These are phyloP conservation scores for Colletotrichum viniferum DNA, from an alignment of 2,329 filamentous ascomycete species.

Conservation along the genomic window DNA sequence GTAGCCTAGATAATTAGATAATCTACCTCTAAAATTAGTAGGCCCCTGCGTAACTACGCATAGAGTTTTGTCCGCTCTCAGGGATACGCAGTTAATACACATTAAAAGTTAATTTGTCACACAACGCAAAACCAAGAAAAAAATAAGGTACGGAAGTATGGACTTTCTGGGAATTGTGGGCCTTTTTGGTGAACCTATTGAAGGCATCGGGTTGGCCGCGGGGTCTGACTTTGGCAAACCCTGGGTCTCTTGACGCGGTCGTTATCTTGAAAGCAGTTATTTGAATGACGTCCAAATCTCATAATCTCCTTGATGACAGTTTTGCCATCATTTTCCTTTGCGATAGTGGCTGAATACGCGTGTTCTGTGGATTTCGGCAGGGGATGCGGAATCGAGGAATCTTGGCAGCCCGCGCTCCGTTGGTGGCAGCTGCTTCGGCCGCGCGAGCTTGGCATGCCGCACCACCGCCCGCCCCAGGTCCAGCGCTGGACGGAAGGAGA, in stretches of 20 bases:
- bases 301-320: not conserved
- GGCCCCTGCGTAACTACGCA: too few species aligned
- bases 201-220: not conserved
- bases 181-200: not conserved
- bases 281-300: not conserved
- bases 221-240: not conserved
- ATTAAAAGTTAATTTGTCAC: too few species aligned
- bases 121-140: not conserved
- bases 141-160: not conserved
- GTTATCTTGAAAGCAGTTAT: not conserved
- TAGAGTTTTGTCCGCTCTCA: too few species aligned
- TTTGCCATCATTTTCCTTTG: not conserved
- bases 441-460: not conserved
- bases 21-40: too few species aligned
- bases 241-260: not conserved
- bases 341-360: not conserved
- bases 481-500: not conserved
- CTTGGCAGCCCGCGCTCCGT: conserved; percentile 1
- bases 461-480: not conserved
- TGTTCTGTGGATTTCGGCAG: not conserved
- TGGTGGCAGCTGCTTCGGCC: not conserved
- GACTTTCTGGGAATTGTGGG: not conserved
- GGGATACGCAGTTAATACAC: too few species aligned
- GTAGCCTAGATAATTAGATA: too few species aligned
- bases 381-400: not conserved